Evolutionary conservation across 352 stramenopile genomes (phyloP), one percentile per base, ranked within the genome.

Genomic region (Plasmopara halstedii): DNA sequence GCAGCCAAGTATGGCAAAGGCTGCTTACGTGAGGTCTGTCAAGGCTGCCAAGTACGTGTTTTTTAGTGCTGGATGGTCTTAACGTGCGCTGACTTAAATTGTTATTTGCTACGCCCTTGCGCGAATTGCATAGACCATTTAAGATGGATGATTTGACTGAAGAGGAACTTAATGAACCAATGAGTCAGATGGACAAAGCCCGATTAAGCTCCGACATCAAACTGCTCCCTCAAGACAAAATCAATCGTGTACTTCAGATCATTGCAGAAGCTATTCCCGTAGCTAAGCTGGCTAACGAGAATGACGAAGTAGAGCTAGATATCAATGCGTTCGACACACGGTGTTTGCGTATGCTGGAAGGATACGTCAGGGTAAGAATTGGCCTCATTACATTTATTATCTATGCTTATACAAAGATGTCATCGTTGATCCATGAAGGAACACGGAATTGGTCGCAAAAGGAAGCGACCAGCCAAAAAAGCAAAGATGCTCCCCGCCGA

Each of bases 121-220:
- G 42, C 14, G 56, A 54, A 23, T 46, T 43, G 11, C 23, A 27
- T 25, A 89, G 79, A 56, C 82, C 79, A 1, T 94, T 94, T 41
- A 86, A 84, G 36, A 94, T 94, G 82, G 78, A 90, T 42, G 82
- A 94, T 60, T 56, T 94, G 47, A 94, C 82, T 7, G 82, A 94
- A 39, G 82, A 94, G 41, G 78, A 94, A 48, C 64, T 94, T 3
- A 88, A 85, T 25, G 75, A 90, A 46, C 80, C 83, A 15, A 92
- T 94, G 83, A 85, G 73, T 21, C 73, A 88, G 39, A 70, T 73
- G 35, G 83, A 94, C 29, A 94, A 92, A 52, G 76, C 76, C 36
- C 76, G 79, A 9, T 54, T 94, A 29, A 86, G 79, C 45, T 64
- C 71, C 6, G 83, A 94, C 21, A 88, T 94, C 33, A 83, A 83